Percentiles rank a stretch among this genome's conserved stretches.
Conservation (phyloP, 1,284 basidiomycete species). For the Tremellales sp. region DNA sequence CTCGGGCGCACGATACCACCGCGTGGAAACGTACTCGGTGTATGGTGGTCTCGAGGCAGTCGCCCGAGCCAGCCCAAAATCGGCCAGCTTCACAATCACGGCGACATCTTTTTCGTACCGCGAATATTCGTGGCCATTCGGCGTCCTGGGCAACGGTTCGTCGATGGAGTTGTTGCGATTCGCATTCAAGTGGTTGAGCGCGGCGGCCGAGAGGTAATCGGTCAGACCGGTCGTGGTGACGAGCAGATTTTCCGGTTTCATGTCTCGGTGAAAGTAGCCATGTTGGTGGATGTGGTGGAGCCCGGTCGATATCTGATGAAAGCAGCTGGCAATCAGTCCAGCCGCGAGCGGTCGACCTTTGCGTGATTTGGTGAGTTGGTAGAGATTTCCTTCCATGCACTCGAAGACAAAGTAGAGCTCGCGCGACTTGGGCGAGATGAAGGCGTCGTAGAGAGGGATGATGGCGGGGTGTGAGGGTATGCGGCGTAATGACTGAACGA, state of each 20-base stretch:
- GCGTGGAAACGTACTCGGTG: conserved; percentile 96
- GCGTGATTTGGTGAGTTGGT: conserved; percentile 96
- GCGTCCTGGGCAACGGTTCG: conserved; percentile 11
- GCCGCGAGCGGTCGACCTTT: conserved; percentile 90
- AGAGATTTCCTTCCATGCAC: conserved; percentile 99
- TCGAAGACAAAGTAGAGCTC: conserved; percentile 99
- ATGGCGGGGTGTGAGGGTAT: conserved; percentile 96
- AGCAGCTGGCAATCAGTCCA: conserved; percentile 91
- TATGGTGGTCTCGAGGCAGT: conserved; percentile 86
- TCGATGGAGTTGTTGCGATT: conserved; percentile 5
- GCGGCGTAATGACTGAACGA: conserved; percentile 76
- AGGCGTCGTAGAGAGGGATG: conserved; percentile 98
- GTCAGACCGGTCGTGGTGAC: conserved; percentile 98
- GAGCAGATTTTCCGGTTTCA: conserved; percentile 99
- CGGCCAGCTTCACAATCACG: conserved; percentile 95
- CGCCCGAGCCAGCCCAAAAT: conserved; percentile 95
- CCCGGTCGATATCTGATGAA: conserved; percentile 85
- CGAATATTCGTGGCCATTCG: conserved; percentile 16
- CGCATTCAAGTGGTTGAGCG: conserved; percentile 36
- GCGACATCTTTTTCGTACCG: conserved; percentile 83
- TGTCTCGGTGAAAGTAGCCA: conserved; percentile 98
- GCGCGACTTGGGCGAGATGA: conserved; percentile 84
- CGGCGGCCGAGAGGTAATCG: conserved; percentile 70
- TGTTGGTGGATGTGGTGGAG: conserved; percentile 87
- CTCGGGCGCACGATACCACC: conserved; percentile 99